Conservation (phyloP, 1,139 yeast species). For the Hyphopichia khmerensis region DNA sequence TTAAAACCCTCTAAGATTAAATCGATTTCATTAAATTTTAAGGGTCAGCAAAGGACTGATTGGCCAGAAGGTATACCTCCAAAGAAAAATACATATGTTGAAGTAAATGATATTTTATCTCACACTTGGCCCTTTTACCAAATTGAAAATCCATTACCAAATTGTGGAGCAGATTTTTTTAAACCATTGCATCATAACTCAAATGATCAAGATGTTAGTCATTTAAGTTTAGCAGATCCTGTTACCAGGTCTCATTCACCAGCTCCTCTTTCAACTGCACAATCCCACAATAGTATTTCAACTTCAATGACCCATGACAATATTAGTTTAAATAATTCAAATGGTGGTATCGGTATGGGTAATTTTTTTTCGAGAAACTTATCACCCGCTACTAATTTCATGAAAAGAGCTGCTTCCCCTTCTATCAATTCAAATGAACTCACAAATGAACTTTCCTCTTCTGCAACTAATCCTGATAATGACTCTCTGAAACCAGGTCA, state of each 20-base stretch:
- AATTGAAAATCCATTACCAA: conserved; percentile 27
- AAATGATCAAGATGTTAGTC: conserved; percentile 29
- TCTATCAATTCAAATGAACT: conserved; percentile 15
- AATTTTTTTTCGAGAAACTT: conserved; percentile 28
- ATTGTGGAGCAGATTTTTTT: conserved; percentile 59
- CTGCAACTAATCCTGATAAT: conserved; percentile 15
- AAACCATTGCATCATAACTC: conserved; percentile 12
- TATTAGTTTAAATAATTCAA: conserved; percentile 1
- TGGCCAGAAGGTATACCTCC: conserved; percentile 99
- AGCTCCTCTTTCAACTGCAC: background rate
- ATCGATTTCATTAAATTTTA: conserved; percentile 61
- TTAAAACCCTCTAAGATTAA: conserved; percentile 76
- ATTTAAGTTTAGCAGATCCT: conserved; percentile 30
- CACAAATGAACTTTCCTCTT: conserved; percentile 19
- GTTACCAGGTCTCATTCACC: conserved; percentile 21
- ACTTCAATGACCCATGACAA: conserved; percentile 2
- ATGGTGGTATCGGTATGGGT: conserved; percentile 8
- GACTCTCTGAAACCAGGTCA: conserved; percentile 28
- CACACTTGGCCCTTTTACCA: conserved; percentile 94
- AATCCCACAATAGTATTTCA: conserved; percentile 5
- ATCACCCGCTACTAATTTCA: conserved; percentile 27
- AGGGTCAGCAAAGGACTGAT: conserved; percentile 79
- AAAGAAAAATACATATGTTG: conserved; percentile 63
- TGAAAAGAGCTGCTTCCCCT: conserved; percentile 45
- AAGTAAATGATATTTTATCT: conserved; percentile 61